Evolutionary conservation across 2,329 filamentous ascomycete genomes (phyloP), one percentile per base, ranked within the genome.

Genomic region (Pseudocercospora crystallina): DNA sequence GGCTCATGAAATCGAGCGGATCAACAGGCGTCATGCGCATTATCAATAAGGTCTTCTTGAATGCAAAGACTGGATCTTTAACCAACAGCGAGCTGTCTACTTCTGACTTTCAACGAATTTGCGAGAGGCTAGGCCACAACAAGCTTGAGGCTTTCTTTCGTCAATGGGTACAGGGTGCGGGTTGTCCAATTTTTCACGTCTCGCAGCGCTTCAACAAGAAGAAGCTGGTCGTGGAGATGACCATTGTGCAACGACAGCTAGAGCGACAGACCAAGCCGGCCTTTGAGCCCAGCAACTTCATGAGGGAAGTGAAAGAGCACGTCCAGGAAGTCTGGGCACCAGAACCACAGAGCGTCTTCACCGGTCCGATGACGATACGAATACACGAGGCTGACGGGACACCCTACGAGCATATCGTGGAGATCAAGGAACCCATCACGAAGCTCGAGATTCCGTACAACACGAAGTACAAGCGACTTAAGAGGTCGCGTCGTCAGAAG

Each of bases 361-460:
- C 90, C 1, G 94, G 94, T 0, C 92, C 94, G 0, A 96, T 99
- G 89, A 99, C 94, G 0, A 92, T 99, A 57, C 81, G 94, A 30
- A 96, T 99, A 56, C 94, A 99, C 72, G 94, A 99, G 74, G 94
- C 94, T 17, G 95, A 99, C 65, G 94, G 94, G 8, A 97, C 94
- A 0, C 94, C 94, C 2, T 99, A 99, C 65, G 94, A 99, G 68
- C 94, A 99, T 66, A 96, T 96, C 56, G 86, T 97, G 30, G 90
- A 96, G 63, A 95, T 99, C 66, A 90, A 90, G 53, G 90, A 96
- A 60, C 85, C 86, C 26, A 81, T 83, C 11, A 89, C 87, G 2
- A 89, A 87, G 66, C 88, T 97, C 53, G 91, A 96, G 56, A 96
- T 99, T 54, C 91, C 92, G 0, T 99, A 99, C 73, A 97, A 97